Percentiles rank a stretch among this genome's conserved stretches.
Evolutionary conservation across 1,284 basidiomycete species (phyloP).

Genomic region (Cutaneotrichosporon sp.): DNA sequence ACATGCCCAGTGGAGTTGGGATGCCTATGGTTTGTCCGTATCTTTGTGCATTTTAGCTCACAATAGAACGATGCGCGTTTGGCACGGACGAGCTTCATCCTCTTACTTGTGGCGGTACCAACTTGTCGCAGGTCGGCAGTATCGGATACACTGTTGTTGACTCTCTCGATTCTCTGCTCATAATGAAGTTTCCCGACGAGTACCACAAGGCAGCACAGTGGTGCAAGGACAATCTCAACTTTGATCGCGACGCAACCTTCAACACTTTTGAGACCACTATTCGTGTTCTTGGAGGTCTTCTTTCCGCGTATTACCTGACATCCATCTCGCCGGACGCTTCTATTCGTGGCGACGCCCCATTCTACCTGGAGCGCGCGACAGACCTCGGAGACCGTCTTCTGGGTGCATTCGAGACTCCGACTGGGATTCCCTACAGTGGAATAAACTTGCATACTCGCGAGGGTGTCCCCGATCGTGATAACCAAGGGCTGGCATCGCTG

Average conservation of each 20-base stretch:
- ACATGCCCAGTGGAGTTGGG: constrained; percentile 78
- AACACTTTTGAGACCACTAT: constrained; percentile 92
- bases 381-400: constrained; percentile 81
- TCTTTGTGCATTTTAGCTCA: background rate
- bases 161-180: constrained; percentile 76
- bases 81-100: constrained; percentile 82
- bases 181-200: constrained; percentile 77
- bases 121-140: constrained; percentile 66
- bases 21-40: constrained; percentile 59
- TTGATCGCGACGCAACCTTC: constrained; percentile 73
- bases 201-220: constrained; percentile 71
- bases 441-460: constrained; percentile 66
- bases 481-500: constrained; percentile 65
- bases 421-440: constrained; percentile 73
- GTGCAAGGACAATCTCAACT: constrained; percentile 65
- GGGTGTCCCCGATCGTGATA: constrained; percentile 63
- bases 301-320: constrained; percentile 71
- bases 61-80: constrained; percentile 74
- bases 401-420: constrained; percentile 74
- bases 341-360: constrained; percentile 52
- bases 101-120: constrained; percentile 64
- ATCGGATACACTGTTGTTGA: constrained; percentile 82
- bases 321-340: constrained; percentile 46
- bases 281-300: constrained; percentile 71
- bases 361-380: constrained; percentile 69